phyloP scores from a whole-genome alignment of 106 monocot species.

The Agapanthus africanus region DNA sequence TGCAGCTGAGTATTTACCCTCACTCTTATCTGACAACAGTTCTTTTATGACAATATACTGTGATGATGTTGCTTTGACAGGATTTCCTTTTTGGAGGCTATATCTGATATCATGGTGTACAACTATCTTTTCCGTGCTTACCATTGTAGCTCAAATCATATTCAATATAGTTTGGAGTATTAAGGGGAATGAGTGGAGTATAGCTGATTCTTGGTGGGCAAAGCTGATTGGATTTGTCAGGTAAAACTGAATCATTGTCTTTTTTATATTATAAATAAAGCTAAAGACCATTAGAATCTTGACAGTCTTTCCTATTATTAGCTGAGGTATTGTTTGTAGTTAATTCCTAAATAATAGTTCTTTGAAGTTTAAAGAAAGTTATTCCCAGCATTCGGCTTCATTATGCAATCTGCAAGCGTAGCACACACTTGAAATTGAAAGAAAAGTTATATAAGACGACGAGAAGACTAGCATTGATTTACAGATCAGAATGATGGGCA shows the following conservation, averaged over 20 bases:
- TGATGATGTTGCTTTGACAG: conserved; percentile 28
- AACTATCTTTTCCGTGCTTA: conserved; percentile 51
- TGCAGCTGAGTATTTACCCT: background rate
- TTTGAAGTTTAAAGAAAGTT: background rate
- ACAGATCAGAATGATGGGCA: no score
- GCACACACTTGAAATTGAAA: no score
- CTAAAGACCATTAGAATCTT: background rate
- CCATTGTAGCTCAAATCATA: conserved; percentile 46
- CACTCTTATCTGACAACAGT: background rate
- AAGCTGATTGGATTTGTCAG: conserved; percentile 67
- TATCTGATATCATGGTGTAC: conserved; percentile 51
- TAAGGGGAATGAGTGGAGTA: conserved; percentile 48
- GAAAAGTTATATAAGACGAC: no score
- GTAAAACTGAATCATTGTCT: conserved; percentile 29
- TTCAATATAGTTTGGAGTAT: conserved; percentile 76
- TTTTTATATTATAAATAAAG: conserved; percentile 4
- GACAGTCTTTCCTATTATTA: background rate
- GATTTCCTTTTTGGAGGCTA: conserved; percentile 28
- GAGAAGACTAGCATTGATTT: no score
- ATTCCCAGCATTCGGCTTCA: background rate
- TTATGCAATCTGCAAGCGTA: no score
- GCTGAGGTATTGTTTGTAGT: background rate
- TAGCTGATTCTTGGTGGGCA: conserved; percentile 61
- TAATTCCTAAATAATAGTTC: background rate
- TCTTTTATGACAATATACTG: background rate